Evolutionary conservation across 768 basidiomycete genomes (phyloP).

Genomic region (Leucocoprinus leucothites): DNA sequence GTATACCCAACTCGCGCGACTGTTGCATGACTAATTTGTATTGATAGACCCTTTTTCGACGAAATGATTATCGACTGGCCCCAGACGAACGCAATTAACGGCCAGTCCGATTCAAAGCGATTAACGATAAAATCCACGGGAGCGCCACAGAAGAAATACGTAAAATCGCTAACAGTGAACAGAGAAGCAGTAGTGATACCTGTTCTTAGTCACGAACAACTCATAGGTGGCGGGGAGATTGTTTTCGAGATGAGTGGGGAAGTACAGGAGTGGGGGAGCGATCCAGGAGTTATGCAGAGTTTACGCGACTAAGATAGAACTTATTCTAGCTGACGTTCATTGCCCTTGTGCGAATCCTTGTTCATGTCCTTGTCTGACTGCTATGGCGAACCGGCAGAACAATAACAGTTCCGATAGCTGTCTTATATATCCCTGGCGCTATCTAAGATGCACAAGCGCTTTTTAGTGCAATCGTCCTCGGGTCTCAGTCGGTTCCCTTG

Average conservation of each 20-base stretch:
- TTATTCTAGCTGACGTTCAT: no score
- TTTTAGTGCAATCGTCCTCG: no score
- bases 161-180: conserved; percentile 58
- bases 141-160: conserved; percentile 56
- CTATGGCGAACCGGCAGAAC: no score
- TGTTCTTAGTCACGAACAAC: conserved; percentile 58
- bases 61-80: conserved; percentile 57
- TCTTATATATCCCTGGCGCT: no score
- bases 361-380: no score
- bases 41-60: conserved; percentile 45
- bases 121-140: conserved; percentile 56
- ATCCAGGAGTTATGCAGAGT: conserved; percentile 19
- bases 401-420: no score
- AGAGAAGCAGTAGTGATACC: conserved; percentile 41
- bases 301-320: no score
- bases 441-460: no score
- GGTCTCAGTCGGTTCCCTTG: no score
- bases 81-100: conserved; percentile 18
- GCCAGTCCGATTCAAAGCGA: conserved; percentile 15
- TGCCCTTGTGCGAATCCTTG: no score
- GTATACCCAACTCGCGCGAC: conserved; percentile 19
- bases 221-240: conserved; percentile 52
- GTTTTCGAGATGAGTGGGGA: conserved; percentile 62
- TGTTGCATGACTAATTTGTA: background rate
- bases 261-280: conserved; percentile 31